phyloP scores from a whole-genome alignment of 768 basidiomycete species.

The Mycena polygramma region DNA sequence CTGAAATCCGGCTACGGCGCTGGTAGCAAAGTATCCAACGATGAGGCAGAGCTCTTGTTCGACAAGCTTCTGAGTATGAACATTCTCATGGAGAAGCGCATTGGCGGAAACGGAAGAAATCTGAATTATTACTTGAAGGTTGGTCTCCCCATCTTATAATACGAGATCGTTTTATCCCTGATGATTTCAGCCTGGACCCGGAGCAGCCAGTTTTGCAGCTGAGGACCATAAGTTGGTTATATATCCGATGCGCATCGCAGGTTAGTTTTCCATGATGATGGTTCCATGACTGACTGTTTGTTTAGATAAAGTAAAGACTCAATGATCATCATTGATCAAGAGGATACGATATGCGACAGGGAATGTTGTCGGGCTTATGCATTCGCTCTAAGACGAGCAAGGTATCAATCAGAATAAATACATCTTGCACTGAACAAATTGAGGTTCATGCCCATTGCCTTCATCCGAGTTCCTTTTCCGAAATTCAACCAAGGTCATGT shows the following conservation, averaged over 20 bases:
- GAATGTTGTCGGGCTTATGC: too few relatives aligned
- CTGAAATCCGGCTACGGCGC: not conserved
- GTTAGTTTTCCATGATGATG: too few relatives aligned
- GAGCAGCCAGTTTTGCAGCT: not conserved
- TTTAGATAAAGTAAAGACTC: too few relatives aligned
- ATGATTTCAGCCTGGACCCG: not conserved
- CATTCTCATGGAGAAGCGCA: not conserved
- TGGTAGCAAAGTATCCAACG: not conserved
- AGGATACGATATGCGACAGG: too few relatives aligned
- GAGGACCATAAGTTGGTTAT: not conserved
- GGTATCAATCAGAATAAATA: too few relatives aligned
- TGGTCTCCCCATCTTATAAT: too few relatives aligned
- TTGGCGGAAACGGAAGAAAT: not conserved
- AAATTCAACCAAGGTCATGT: constrained; percentile 25
- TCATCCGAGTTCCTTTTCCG: not conserved
- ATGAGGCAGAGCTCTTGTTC: not conserved
- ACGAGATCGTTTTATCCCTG: not conserved
- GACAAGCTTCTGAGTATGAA: not conserved
- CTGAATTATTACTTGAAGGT: not conserved
- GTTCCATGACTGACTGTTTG: too few relatives aligned
- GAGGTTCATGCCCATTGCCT: too few relatives aligned
- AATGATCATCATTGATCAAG: too few relatives aligned
- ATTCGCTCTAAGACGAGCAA: too few relatives aligned
- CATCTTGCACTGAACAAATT: too few relatives aligned
- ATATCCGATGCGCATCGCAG: too few relatives aligned